phyloP scores from a whole-genome alignment of 2,329 filamentous ascomycete species.

The Fusarium sacchari region DNA sequence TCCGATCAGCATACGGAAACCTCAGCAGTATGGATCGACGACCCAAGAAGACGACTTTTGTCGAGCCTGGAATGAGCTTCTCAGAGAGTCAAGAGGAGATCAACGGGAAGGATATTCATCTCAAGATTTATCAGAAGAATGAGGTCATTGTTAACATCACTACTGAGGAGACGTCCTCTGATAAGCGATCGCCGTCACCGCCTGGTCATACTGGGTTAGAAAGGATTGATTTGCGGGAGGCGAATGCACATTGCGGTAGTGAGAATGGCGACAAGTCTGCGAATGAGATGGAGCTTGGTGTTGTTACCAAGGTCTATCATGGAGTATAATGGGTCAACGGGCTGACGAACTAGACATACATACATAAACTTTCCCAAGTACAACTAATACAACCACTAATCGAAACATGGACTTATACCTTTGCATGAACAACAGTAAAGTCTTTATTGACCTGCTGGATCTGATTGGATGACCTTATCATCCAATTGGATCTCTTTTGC shows the following conservation, averaged over 20 bases:
- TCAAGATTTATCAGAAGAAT: slow-evolving; percentile 53
- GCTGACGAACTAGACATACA: neutral
- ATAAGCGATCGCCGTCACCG: slow-evolving; percentile 6
- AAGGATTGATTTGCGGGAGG: neutral
- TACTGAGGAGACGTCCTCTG: slow-evolving; percentile 1
- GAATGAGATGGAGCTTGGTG: slow-evolving; percentile 37
- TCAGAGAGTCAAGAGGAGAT: slow-evolving; percentile 52
- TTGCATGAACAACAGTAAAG: too few relatives aligned
- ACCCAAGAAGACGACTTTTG: neutral
- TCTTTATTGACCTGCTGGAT: too few relatives aligned
- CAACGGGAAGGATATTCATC: slow-evolving; percentile 46
- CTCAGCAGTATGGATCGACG: slow-evolving; percentile 35
- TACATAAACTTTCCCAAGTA: neutral
- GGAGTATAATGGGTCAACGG: slow-evolving; percentile 22
- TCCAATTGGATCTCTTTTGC: neutral
- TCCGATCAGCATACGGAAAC: slow-evolving; percentile 39
- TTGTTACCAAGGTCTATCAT: slow-evolving; percentile 42
- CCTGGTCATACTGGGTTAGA: neutral
- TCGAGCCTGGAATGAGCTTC: slow-evolving; percentile 36
- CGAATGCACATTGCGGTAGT: neutral
- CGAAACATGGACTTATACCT: too few relatives aligned
- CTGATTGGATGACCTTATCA: neutral
- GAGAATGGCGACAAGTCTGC: slow-evolving; percentile 15
- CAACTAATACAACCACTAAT: neutral
- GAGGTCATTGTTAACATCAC: slow-evolving; percentile 46